phyloP scores from a whole-genome alignment of 2,329 filamentous ascomycete species.

The Fusarium sterilihyphosum region DNA sequence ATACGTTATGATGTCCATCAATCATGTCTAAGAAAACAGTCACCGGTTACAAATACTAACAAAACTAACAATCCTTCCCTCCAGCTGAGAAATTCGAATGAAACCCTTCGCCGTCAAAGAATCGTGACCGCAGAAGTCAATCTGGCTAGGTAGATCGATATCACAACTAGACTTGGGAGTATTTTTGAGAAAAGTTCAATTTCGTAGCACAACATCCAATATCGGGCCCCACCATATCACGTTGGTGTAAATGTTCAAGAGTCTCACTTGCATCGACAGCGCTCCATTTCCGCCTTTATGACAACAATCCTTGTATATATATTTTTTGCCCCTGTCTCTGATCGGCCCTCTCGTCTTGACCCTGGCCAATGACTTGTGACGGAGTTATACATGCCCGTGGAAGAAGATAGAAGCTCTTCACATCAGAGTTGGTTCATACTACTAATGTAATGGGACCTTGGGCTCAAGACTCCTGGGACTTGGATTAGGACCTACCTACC shows the following conservation, averaged over 20 bases:
- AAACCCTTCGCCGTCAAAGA: neutral
- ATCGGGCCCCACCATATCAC: neutral
- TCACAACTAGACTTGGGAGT: neutral
- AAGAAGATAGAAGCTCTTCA: neutral
- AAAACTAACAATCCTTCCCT: neutral
- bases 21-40: slow-evolving; percentile 10
- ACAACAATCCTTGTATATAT: slow-evolving; percentile 24
- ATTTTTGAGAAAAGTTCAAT: neutral
- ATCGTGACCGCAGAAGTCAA: neutral
- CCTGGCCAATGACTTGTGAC: slow-evolving; percentile 19
- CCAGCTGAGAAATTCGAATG: neutral
- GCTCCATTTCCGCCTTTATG: slow-evolving; percentile 27
- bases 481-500: neutral
- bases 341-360: slow-evolving; percentile 19
- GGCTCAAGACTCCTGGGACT: slow-evolving; percentile 5
- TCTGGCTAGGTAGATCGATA: neutral
- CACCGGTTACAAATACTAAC: neutral
- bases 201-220: neutral
- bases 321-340: slow-evolving; percentile 28
- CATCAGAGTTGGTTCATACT: neutral
- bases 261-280: slow-evolving; percentile 32
- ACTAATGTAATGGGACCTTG: neutral
- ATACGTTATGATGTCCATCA: neutral
- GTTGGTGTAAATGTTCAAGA: slow-evolving; percentile 1
- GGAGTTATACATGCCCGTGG: neutral